Base-by-base conservation (phyloP, 805 yeast species). In the Saccharomyces eubayanus region DNA sequence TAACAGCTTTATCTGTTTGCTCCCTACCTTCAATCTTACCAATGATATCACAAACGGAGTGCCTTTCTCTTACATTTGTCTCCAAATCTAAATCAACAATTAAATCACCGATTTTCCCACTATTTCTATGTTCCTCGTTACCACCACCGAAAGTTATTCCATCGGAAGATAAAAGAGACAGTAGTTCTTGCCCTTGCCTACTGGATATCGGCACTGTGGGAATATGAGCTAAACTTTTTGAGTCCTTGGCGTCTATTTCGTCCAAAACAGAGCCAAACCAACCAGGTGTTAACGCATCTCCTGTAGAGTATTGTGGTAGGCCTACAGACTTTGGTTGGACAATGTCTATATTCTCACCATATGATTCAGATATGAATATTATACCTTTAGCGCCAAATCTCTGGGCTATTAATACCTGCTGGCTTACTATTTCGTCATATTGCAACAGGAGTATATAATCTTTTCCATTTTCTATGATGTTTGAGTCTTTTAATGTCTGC, bases 21-120 rank as follows among this genome's bases (percentile, higher is more conserved):
- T 91, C 97, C 48, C 82, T 71, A 5, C 97, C 97, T 29, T 78
- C 75, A n/a, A 91, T 79, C 47, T 83, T 78, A 1, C 91, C 96
- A 29, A 88, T 65, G 1, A 90, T 81, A 62, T 89, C 87, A 88
- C 92, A 83, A 5, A 85, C 70, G 21, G 79, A 79, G 57, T 91
- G 95, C 9, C 79, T 70, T 36, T 77, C 69, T 62, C 81, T 67
- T 55, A 73, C 70, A 2, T 72, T 71, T 5, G 81, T 76, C 4
- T 61, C 72, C 65, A 74, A 72, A 8, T 57, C 57, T 24, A 80
- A 47, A 41, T 61, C 63, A 4, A 63, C 47, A 6, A 49, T 45
- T 6, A 65, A 21, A 31, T 59, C 66, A 31, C 50, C 51, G 2
- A 45, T 21, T 1, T 20, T 45, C 21, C 67, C 68, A 56, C 66